Conservation (phyloP, 2,329 filamentous ascomycete genomes). For the Phaeosphaeriaceae sp. region DNA sequence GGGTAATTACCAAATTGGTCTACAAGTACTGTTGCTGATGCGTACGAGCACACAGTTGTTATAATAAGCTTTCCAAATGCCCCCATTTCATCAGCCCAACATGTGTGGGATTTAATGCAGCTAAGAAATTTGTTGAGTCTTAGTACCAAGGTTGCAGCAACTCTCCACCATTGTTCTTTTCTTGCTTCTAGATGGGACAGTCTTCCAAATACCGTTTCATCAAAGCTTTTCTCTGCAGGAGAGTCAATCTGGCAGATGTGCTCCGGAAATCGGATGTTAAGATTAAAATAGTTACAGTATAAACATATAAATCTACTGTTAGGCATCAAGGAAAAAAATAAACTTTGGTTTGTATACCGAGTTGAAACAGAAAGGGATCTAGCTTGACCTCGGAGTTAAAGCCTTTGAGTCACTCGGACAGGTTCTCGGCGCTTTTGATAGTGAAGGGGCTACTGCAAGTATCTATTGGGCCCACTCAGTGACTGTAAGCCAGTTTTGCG, state of each 20-base stretch:
- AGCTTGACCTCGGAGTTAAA: background rate
- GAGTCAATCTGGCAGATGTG: background rate
- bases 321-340: background rate
- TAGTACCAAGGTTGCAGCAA: background rate
- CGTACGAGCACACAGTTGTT: too few relatives aligned
- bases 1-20: too few relatives aligned
- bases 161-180: too few relatives aligned
- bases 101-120: background rate
- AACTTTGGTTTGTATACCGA: background rate
- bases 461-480: too few relatives aligned
- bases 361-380: background rate
- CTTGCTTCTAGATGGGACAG: too few relatives aligned
- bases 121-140: background rate
- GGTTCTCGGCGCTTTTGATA: background rate
- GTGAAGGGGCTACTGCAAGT: background rate
- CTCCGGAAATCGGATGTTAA: background rate
- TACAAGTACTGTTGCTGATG: too few relatives aligned
- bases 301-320: too few relatives aligned
- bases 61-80: background rate
- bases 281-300: too few relatives aligned
- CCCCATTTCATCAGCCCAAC: background rate
- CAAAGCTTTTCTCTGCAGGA: background rate
- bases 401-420: background rate
- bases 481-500: too few relatives aligned
- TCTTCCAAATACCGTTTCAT: too few relatives aligned